A percentile compares a stretch with the other conserved stretches of the same genome.
Evolutionary conservation across 257 asterid species (phyloP).

Genomic region (Ilex asprella): DNA sequence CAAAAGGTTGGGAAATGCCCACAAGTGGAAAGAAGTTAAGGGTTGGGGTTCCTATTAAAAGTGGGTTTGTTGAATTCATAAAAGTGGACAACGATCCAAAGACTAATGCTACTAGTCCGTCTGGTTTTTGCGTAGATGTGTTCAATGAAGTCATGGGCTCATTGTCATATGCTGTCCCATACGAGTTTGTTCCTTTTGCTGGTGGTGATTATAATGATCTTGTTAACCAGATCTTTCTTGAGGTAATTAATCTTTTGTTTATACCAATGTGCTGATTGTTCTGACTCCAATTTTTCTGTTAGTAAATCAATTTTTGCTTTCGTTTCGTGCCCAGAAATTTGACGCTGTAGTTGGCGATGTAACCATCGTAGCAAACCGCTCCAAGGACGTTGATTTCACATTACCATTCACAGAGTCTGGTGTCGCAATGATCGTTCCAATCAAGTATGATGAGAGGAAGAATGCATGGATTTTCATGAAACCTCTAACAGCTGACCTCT

Average conservation of each 20-base stretch:
- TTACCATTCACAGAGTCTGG: conserved; percentile 21
- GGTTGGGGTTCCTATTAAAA: conserved; percentile 9
- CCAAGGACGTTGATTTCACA: conserved; percentile 22
- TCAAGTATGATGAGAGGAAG: neutral
- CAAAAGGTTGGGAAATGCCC: conserved; percentile 51
- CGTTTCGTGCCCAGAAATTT: neutral
- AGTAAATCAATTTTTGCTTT: neutral
- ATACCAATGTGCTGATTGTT: neutral
- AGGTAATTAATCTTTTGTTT: conserved; percentile 7
- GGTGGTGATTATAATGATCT: conserved; percentile 7
- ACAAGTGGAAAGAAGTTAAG: conserved; percentile 6
- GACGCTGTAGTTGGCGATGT: conserved; percentile 27
- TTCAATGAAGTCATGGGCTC: conserved; percentile 8
- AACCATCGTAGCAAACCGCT: conserved; percentile 14
- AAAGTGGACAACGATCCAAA: conserved; percentile 7
- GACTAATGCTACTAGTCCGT: conserved; percentile 3
- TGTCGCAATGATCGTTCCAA: conserved; percentile 5
- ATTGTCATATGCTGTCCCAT: neutral
- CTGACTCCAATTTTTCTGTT: no score
- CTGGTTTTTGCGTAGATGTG: conserved; percentile 14
- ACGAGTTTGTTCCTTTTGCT: conserved; percentile 10
- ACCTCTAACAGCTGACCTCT: conserved; percentile 16
- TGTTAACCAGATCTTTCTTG: conserved; percentile 12
- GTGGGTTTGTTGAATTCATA: conserved; percentile 14
- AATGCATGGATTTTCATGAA: conserved; percentile 20